Conservation (phyloP, 2,329 filamentous ascomycete genomes). For the Trichoderma semiorbis region DNA sequence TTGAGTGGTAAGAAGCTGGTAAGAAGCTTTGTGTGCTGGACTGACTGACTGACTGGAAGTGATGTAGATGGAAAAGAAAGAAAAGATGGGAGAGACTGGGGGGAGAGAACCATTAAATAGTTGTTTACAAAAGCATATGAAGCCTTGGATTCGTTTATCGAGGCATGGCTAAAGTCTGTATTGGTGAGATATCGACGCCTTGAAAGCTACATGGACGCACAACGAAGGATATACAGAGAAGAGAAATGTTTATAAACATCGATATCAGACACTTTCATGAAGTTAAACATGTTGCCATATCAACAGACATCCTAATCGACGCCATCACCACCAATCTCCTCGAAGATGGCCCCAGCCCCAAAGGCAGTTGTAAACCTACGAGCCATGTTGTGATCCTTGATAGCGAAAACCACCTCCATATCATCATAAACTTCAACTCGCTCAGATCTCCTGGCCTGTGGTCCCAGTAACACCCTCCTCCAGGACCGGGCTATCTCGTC, state of each 20-base stretch:
- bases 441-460: background rate
- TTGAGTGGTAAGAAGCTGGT: background rate
- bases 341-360: background rate
- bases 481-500: constrained; percentile 56
- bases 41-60: background rate
- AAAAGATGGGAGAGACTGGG: background rate
- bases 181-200: background rate
- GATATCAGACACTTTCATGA: background rate
- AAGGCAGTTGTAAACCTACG: constrained; percentile 13
- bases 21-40: background rate
- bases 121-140: background rate
- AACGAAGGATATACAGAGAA: background rate
- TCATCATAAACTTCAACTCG: constrained; percentile 6
- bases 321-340: background rate
- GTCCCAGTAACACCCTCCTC: constrained; percentile 29
- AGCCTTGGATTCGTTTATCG: background rate
- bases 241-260: background rate
- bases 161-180: background rate
- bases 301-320: background rate
- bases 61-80: background rate
- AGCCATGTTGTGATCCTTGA: constrained; percentile 13
- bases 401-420: constrained; percentile 14
- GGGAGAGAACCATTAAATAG: background rate
- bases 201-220: background rate
- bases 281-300: too few species aligned